These are phyloP conservation scores for Colletotrichum acutatum DNA, from an alignment of 2,329 filamentous ascomycete species.

Conservation along the genomic window DNA sequence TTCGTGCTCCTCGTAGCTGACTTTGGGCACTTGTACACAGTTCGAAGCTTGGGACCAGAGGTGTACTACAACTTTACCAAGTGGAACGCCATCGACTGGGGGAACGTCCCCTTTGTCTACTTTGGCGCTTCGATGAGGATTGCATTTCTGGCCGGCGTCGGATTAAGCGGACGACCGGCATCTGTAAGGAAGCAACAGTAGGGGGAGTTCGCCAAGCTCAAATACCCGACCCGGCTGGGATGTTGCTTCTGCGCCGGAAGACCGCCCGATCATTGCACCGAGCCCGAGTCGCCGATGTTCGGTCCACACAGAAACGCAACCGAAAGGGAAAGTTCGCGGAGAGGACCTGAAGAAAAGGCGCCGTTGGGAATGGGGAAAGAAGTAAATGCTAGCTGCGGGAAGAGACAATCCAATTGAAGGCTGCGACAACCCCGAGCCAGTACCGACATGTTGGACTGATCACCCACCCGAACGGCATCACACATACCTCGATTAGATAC, in stretches of 20 bases:
- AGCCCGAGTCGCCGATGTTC: conserved; percentile 24
- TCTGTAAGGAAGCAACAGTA: conserved; percentile 35
- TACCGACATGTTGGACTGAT: conserved; percentile 21
- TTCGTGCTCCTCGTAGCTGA: conserved; percentile 79
- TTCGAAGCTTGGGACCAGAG: conserved; percentile 65
- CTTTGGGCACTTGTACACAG: conserved; percentile 77
- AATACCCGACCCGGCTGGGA: conserved; percentile 1
- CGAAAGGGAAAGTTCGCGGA: neutral
- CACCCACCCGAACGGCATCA: neutral
- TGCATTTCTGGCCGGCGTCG: conserved; percentile 69
- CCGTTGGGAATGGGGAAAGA: neutral
- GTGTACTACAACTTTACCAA: conserved; percentile 71
- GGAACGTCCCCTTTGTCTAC: conserved; percentile 78
- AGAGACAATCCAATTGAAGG: neutral
- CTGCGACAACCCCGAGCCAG: conserved; percentile 28
- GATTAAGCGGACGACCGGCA: conserved; percentile 48
- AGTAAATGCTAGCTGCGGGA: neutral
- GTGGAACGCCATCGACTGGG: conserved; percentile 77
- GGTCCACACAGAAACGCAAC: conserved; percentile 7
- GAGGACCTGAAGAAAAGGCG: neutral
- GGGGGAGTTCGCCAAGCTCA: neutral
- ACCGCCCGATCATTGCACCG: conserved; percentile 30
- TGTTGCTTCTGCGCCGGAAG: neutral
- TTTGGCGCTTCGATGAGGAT: conserved; percentile 69
- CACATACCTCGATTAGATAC: neutral